These are phyloP conservation scores for Corniculantispora saksenae DNA, from an alignment of 2,329 filamentous ascomycete species.

Conservation along the genomic window DNA sequence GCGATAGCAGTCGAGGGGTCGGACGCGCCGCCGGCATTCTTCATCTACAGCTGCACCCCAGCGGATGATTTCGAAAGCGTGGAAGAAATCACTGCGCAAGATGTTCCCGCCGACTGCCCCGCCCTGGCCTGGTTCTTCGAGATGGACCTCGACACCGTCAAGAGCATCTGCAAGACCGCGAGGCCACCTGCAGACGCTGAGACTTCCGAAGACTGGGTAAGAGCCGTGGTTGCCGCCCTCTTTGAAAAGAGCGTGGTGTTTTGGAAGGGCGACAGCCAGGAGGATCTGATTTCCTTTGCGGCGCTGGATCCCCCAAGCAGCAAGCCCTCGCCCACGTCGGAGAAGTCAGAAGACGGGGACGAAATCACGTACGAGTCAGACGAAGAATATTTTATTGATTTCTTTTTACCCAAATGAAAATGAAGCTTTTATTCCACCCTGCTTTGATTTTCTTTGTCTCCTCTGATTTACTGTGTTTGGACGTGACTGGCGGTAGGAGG, in stretches of 20 bases:
- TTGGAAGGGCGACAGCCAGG: conserved; percentile 9
- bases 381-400: neutral
- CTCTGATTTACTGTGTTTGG: neutral
- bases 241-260: neutral
- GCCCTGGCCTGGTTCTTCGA: conserved; percentile 5
- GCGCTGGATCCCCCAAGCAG: neutral
- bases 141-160: neutral
- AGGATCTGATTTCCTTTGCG: conserved; percentile 9
- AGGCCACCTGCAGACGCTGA: neutral
- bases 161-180: neutral
- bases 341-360: neutral
- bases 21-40: neutral
- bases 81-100: neutral
- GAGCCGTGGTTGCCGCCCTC: neutral
- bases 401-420: neutral
- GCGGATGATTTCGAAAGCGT: neutral
- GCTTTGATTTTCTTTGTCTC: neutral
- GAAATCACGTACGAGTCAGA: conserved; percentile 7
- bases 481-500: neutral
- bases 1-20: neutral
- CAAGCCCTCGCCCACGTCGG: neutral
- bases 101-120: neutral
- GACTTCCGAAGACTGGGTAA: neutral
- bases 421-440: too few relatives aligned
- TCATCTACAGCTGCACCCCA: neutral